These are phyloP conservation scores for Voacanga thouarsii DNA, from an alignment of 257 asterid genomes.

Conservation along the genomic window DNA sequence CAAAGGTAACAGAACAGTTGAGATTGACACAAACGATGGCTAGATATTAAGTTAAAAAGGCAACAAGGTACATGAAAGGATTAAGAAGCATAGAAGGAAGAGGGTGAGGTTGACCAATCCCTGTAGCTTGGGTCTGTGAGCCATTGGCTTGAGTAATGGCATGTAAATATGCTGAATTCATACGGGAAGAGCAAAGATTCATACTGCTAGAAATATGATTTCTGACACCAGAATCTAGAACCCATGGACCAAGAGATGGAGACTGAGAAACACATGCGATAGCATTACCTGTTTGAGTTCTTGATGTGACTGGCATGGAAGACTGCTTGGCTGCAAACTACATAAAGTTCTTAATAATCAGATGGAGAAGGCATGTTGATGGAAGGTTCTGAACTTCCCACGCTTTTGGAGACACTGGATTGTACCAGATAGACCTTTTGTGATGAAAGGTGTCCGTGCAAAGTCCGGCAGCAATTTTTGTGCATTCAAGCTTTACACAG, in stretches of 20 bases:
- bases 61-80: no score
- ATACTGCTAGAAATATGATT: slow-evolving; percentile 2
- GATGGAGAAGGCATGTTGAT: not conserved
- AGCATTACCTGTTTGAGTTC: not conserved
- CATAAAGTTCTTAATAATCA: not conserved
- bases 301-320: not conserved
- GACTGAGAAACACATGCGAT: not conserved
- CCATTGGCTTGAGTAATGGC: not conserved
- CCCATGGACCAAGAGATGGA: not conserved
- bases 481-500: not conserved
- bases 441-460: not conserved
- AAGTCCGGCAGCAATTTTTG: not conserved
- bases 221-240: not conserved
- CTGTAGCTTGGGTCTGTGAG: not conserved
- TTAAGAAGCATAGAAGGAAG: no score
- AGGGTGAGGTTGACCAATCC: not conserved
- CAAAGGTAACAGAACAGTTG: no score
- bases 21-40: no score
- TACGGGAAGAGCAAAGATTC: not conserved
- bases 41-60: no score
- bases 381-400: no score
- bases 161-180: not conserved
- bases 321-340: slow-evolving; percentile 2
- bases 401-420: no score
- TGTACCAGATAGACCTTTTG: no score